Evolutionary conservation across 768 basidiomycete species (phyloP), one percentile per base, ranked within the genome.

Genomic region (Cystobasidium ongulense): DNA sequence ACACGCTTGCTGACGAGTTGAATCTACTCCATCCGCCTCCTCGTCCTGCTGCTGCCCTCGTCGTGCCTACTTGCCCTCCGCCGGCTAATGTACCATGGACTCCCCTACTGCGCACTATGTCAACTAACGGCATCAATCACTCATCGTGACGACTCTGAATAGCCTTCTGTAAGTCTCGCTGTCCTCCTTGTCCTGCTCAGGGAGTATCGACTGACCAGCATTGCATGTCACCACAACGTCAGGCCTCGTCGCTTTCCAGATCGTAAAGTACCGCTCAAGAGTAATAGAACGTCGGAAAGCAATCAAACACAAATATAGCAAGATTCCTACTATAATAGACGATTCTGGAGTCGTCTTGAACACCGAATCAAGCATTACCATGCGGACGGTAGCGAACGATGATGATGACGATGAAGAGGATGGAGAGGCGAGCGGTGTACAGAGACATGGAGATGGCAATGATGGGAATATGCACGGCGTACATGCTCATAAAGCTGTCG

Each of bases 321-420:
- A 57, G 25, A 23, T 52, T 1, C 35, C 27, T 59, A 43, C 10
- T 59, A 39, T 46, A 36, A 27, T 72, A 13, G 71, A 63, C 35
- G 71, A 73, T 57, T 63, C 59, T 36, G 71, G 71, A 31, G 71
- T 63, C 25, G 71, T 63, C 36, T 27, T 73, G 31, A 71, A 46
- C 18, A 64, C 25, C 38, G 63, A 35, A 46, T 64, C 63, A 25
- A 38, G 63, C n/a, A 71, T 71, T 54, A 71, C 68, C 1, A 59
- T 46, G 38, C 70, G 67, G 35, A 50, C 54, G 21, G 39, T 38
- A n/a, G 50, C 10, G 3, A 33, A 72, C 36, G 33, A 50, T 53
- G 11, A 39, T 21, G 38, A 35, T 17, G 46, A 72, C 29, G 50
- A 71, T 18, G 35, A 72, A 8, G 52, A 75, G 39, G 38, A 23